Evolutionary conservation across 345 rosid species (phyloP).

Genomic region (Salix exigua): DNA sequence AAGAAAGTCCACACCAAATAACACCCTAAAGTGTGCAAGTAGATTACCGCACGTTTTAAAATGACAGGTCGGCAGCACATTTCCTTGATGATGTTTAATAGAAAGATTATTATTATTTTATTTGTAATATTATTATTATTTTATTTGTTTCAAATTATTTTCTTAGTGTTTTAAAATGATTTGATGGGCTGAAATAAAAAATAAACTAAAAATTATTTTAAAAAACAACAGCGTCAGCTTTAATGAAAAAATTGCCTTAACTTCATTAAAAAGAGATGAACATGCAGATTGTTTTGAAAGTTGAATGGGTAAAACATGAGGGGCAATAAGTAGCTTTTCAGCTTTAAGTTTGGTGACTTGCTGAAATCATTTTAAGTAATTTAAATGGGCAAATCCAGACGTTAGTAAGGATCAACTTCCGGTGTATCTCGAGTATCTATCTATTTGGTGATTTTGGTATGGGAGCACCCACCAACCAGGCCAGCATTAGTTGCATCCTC

Average conservation of each 20-base stretch:
- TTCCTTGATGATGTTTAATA: neutral
- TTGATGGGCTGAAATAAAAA: too few species aligned
- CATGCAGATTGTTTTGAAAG: neutral
- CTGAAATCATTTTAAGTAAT: slow-evolving; percentile 9
- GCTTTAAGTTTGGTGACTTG: slow-evolving; percentile 28
- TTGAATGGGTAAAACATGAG: neutral
- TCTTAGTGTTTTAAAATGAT: too few species aligned
- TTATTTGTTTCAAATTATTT: too few species aligned
- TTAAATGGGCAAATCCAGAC: neutral
- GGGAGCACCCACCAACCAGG: slow-evolving; percentile 48
- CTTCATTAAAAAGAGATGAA: neutral
- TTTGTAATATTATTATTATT: too few species aligned
- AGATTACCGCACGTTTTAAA: slow-evolving; percentile 5
- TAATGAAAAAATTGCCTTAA: neutral
- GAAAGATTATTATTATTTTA: too few species aligned
- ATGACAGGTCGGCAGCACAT: neutral
- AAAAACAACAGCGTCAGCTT: too few species aligned
- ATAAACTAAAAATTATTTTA: too few species aligned
- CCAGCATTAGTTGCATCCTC: slow-evolving; percentile 61
- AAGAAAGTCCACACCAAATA: neutral
- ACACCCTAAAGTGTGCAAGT: neutral
- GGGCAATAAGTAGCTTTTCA: slow-evolving; percentile 4
- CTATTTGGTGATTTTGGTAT: slow-evolving; percentile 29
- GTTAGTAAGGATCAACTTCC: neutral
- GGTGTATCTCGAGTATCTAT: neutral